A percentile compares a stretch with the other conserved stretches of the same genome.
phyloP scores from a whole-genome alignment of 768 basidiomycete genomes.

The Lactifluus volemus region DNA sequence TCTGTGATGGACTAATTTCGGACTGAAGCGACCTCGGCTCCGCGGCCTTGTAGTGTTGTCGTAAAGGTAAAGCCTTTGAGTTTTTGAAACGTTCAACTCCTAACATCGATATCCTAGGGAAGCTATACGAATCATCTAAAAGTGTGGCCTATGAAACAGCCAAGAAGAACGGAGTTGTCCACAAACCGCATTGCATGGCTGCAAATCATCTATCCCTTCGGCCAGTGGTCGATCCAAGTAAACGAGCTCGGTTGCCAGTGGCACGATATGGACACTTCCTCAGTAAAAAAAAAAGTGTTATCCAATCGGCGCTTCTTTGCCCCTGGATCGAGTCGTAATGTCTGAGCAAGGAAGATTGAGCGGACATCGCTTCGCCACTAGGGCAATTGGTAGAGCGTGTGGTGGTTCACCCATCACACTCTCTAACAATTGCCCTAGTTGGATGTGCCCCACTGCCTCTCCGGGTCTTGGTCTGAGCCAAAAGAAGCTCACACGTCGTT shows the following conservation, averaged over 20 bases:
- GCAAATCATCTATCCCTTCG: not conserved
- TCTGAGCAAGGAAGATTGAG: not conserved
- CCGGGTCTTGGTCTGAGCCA: not conserved
- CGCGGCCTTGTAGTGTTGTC: not conserved
- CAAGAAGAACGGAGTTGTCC: not conserved
- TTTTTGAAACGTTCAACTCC: not conserved
- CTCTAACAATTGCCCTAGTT: not conserved
- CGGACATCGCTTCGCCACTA: not conserved
- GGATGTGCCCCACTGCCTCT: not conserved
- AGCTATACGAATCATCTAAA: not conserved
- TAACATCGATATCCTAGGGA: not conserved
- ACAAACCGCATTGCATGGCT: not conserved
- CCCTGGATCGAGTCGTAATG: not conserved
- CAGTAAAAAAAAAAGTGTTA: not conserved
- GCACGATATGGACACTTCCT: not conserved
- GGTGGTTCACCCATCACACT: not conserved
- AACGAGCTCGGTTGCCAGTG: not conserved
- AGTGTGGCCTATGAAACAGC: not conserved
- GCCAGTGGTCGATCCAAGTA: not conserved
- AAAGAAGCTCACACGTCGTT: not conserved
- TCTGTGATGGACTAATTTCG: not conserved
- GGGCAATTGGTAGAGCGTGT: no score
- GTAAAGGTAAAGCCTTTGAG: not conserved
- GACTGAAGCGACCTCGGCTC: not conserved
- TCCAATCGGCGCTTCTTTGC: not conserved